Percentiles rank a stretch among this genome's conserved stretches.
These are phyloP conservation scores for Trebouxia gelatinosa DNA, from an alignment of 163 green algal species.

Conservation along the genomic window DNA sequence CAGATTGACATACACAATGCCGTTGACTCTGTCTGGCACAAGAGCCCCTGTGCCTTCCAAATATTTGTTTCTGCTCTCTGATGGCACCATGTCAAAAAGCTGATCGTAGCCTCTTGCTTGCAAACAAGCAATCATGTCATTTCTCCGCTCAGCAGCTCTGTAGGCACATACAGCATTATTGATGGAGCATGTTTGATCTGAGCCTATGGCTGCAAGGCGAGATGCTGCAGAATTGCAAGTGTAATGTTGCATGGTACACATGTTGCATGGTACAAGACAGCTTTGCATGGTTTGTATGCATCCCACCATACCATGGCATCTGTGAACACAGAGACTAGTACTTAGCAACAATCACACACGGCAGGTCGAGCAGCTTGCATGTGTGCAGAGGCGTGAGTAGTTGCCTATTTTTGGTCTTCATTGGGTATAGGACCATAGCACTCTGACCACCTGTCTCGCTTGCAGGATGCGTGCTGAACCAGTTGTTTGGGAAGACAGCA, in stretches of 20 bases:
- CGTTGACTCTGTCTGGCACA: slow-evolving; percentile 87
- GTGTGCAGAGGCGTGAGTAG: not conserved
- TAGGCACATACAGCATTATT: too few species aligned
- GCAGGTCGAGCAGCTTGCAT: not conserved
- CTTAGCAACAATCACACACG: too few species aligned
- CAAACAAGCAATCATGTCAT: slow-evolving; percentile 73
- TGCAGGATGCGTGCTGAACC: slow-evolving; percentile 86
- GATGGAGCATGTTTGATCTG: too few species aligned
- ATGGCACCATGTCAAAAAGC: slow-evolving; percentile 59
- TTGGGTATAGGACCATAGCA: slow-evolving; percentile 91
- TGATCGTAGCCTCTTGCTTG: slow-evolving; percentile 54
- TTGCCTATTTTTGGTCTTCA: slow-evolving; percentile 90
- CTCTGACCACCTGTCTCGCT: slow-evolving; percentile 46
- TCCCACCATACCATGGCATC: too few species aligned
- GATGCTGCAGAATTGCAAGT: too few species aligned
- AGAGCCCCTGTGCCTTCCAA: slow-evolving; percentile 89
- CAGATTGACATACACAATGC: slow-evolving; percentile 87
- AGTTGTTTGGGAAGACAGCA: slow-evolving; percentile 98
- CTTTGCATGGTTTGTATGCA: too few species aligned
- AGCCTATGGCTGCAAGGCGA: too few species aligned
- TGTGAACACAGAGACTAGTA: too few species aligned
- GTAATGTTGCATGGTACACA: too few species aligned
- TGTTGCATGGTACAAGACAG: too few species aligned
- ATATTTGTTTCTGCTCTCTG: slow-evolving; percentile 55
- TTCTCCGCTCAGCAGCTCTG: slow-evolving; percentile 65